Evolutionary conservation across 2,329 filamentous ascomycete species (phyloP).

Genomic region (Tolypocladium tundrense): DNA sequence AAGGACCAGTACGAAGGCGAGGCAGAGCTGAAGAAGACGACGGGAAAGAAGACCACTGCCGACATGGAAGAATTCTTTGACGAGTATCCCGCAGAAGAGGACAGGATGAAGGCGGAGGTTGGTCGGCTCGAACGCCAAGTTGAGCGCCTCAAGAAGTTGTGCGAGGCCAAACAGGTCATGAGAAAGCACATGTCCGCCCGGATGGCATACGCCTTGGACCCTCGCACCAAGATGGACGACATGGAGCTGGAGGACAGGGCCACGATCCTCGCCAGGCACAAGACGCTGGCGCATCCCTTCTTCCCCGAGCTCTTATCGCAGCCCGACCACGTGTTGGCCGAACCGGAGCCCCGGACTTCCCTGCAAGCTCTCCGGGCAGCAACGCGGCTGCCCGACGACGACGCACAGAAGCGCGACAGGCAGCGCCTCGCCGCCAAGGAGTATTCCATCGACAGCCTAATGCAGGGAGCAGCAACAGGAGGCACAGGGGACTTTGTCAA

Average conservation of each 20-base stretch:
- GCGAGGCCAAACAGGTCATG: conserved; percentile 30
- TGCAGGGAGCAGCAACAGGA: conserved; percentile 23
- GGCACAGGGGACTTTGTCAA: conserved; percentile 35
- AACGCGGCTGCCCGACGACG: conserved; percentile 22
- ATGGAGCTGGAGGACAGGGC: conserved; percentile 26
- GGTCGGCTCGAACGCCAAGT: conserved; percentile 22
- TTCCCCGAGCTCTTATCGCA: conserved; percentile 39
- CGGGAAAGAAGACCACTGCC: conserved; percentile 16
- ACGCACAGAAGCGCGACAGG: conserved; percentile 21
- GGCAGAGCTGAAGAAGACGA: conserved; percentile 19
- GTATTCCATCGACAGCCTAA: conserved; percentile 33
- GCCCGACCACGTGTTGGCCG: conserved; percentile 32
- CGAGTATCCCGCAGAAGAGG: conserved; percentile 28
- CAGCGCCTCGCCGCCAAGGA: conserved; percentile 36
- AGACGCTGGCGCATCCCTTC: conserved; percentile 24
- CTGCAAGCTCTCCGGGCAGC: conserved; percentile 29
- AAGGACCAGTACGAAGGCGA: conserved; percentile 27
- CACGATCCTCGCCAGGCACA: conserved; percentile 10
- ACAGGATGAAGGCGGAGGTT: conserved; percentile 21
- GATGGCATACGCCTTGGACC: conserved; percentile 29
- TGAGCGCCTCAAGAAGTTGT: conserved; percentile 24
- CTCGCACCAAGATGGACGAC: conserved; percentile 26
- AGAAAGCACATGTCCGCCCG: conserved; percentile 28
- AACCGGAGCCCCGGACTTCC: conserved; percentile 27
- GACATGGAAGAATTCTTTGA: conserved; percentile 34